These are phyloP conservation scores for Avena sativa DNA, from an alignment of 176 grass and related monocot species.

Conservation along the genomic window DNA sequence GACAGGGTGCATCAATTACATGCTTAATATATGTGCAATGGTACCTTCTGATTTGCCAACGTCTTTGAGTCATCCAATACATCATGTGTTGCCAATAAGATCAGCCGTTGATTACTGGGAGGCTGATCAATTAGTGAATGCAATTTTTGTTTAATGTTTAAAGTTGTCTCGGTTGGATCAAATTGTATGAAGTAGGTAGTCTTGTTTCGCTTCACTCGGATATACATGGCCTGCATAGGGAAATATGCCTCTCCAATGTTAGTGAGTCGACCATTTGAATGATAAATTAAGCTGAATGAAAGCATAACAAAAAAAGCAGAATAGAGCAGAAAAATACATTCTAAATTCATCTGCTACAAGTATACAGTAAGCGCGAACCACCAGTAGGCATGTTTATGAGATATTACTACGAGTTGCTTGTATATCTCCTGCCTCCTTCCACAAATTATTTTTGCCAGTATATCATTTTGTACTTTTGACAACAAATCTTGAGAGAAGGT, in stretches of 20 bases:
- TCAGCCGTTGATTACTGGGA: slow-evolving; percentile 60
- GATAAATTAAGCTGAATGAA: background rate
- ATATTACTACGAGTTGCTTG: background rate
- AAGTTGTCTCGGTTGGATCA: slow-evolving; percentile 74
- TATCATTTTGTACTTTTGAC: background rate
- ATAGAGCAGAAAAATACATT: background rate
- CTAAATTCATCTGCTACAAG: background rate
- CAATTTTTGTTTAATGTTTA: slow-evolving; percentile 77
- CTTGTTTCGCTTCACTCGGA: slow-evolving; percentile 84
- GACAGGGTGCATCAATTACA: background rate
- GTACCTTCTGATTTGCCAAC: slow-evolving; percentile 61
- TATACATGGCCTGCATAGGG: slow-evolving; percentile 71
- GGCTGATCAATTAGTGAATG: slow-evolving; percentile 66
- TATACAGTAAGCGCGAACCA: background rate
- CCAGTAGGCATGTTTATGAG: background rate
- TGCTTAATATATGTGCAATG: slow-evolving; percentile 3
- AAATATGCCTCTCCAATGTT: slow-evolving; percentile 14
- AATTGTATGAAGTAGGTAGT: slow-evolving; percentile 83
- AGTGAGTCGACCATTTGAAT: background rate
- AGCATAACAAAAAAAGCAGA: slow-evolving; percentile 6
- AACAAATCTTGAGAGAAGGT: background rate
- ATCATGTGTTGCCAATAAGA: slow-evolving; percentile 53
- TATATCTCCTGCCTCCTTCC: background rate
- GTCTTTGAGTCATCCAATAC: slow-evolving; percentile 68
- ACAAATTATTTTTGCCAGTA: background rate